Evolutionary conservation across 2,329 filamentous ascomycete species (phyloP).

Genomic region (Botryosphaeria dothidea): DNA sequence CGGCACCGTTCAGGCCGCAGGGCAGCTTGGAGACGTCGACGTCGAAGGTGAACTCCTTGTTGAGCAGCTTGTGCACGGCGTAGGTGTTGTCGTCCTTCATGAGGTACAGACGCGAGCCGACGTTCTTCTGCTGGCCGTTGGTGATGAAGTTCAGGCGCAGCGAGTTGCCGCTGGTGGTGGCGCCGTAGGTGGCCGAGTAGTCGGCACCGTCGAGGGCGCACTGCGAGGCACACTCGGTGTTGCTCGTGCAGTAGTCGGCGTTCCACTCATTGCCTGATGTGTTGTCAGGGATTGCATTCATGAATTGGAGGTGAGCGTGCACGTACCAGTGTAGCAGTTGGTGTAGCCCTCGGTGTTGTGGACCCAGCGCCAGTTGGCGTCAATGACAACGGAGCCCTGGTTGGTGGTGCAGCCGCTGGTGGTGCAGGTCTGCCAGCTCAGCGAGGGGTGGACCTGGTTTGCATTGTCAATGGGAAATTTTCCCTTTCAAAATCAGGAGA

Average conservation of each 20-base stretch:
- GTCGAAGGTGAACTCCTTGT: slow-evolving; percentile 31
- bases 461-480: not conserved
- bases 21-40: slow-evolving; percentile 30
- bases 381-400: slow-evolving; percentile 55
- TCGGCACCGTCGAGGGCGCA: slow-evolving; percentile 58
- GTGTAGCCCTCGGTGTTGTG: slow-evolving; percentile 42
- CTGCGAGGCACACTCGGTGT: slow-evolving; percentile 48
- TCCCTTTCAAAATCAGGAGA: slow-evolving; percentile 19
- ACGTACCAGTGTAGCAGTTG: slow-evolving; percentile 45
- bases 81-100: slow-evolving; percentile 28
- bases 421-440: slow-evolving; percentile 58
- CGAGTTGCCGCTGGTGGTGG: slow-evolving; percentile 28
- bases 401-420: slow-evolving; percentile 53
- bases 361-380: slow-evolving; percentile 62
- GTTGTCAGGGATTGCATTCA: slow-evolving; percentile 2
- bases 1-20: slow-evolving; percentile 59
- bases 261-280: slow-evolving; percentile 44
- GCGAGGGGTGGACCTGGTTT: slow-evolving; percentile 47
- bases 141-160: slow-evolving; percentile 28
- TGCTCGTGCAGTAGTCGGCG: slow-evolving; percentile 45
- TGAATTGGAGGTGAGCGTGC: too few relatives aligned
- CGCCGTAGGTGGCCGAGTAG: slow-evolving; percentile 52
- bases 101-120: slow-evolving; percentile 30
- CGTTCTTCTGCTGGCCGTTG: slow-evolving; percentile 26
- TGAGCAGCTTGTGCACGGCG: slow-evolving; percentile 28